Base-by-base conservation (phyloP, 1,284 basidiomycete genomes). In the Trichosporon ovoides region DNA sequence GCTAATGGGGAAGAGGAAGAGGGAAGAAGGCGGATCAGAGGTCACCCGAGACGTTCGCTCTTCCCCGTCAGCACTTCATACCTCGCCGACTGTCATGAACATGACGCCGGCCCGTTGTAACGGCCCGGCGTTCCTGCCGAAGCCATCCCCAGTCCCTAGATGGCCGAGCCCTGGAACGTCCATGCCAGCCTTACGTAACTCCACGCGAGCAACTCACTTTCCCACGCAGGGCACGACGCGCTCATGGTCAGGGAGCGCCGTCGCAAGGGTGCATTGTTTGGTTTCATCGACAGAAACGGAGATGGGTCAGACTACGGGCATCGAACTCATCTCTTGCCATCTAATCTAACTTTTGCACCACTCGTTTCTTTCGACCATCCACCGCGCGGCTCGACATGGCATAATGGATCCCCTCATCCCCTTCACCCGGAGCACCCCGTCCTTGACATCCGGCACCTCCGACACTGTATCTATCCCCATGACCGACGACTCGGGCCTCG, bases 391-490 rank as follows among this genome's bases (percentile, higher is more conserved):
- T 36, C 22, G 24, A 35, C 46, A 36, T 49, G 34, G 35, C 24
- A 36, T 46, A 28, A 50, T 46, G 36, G 31, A 36, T 36, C 43
- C 53, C 40, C 43, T n/a, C 43, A 46, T 19, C 55, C 48, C 38
- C 52, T 52, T 40, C 40, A 43, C 35, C 43, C 43, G 43, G 43
- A 48, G 43, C 43, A 57, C 57, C 12, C 57, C 57, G 18, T 55
- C 53, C 37, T 38, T 59, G 31, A 59, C 57, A 16, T 52, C 53
- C 35, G 37, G 35, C 19, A 53, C 55, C 13, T 55, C 59, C 31
- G 49, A 38, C 20, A 38, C 61, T 9, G 52, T 58, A 34, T 60
- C 59, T 37, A 58, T 58, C 55, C 33, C 55, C 33, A 57, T 58
- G 24, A 18, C 38, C 12, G 34, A 52, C 38, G 57, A 59, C 43